Base-by-base conservation (phyloP, 1,139 yeast genomes). In the Hemisphaericaspora xylanilytica region DNA sequence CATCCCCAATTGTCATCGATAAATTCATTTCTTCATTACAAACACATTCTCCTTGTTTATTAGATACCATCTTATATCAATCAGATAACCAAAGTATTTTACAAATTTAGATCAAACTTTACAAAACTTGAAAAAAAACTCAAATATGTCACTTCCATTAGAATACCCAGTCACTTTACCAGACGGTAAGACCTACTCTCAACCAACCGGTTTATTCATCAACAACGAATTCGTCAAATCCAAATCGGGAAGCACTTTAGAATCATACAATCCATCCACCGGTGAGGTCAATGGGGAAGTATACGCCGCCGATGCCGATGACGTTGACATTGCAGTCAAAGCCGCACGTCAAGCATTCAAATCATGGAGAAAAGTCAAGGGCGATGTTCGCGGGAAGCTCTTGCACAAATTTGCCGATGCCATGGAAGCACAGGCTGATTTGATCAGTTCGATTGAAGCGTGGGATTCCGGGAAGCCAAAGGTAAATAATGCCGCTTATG, bases 161-260 rank as follows among this genome's bases (percentile, higher is more conserved):
- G 58, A 56, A 52, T 56, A 61, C 51, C 71, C 72, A 41, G 67
- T 80, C 44, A 63, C 69, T 4, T 65, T 80, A 49, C 84, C 85
- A 37, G 75, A 74, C 43, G 85, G 85, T 35, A 55, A 61, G 39
- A 67, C 67, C 37, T 77, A 70, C 58, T 39, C 70, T 61, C 70
- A 85, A 60, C 96, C 95, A 46, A 68, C 84, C 13, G 95, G 95
- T 42, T 70, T 87, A 55, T 86, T 85, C 72, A 84, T 87, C 60
- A 82, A 85, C 70, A 85, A 85, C 58, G 86, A 85, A 60, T 87
- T 82, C 55, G 83, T 84, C 45, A 63, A 73, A 41, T 73, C 89
- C 24, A 66, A 70, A 44, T 62, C 77, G 14, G 88, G 88, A 26
- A 75, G 79, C 53, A 80, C 80, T 22, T 66, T 81, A 44, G 78